Evolutionary conservation across 495 filamentous ascomycete genomes (phyloP), one percentile per base, ranked within the genome.

Genomic region (Letharia columbiana): DNA sequence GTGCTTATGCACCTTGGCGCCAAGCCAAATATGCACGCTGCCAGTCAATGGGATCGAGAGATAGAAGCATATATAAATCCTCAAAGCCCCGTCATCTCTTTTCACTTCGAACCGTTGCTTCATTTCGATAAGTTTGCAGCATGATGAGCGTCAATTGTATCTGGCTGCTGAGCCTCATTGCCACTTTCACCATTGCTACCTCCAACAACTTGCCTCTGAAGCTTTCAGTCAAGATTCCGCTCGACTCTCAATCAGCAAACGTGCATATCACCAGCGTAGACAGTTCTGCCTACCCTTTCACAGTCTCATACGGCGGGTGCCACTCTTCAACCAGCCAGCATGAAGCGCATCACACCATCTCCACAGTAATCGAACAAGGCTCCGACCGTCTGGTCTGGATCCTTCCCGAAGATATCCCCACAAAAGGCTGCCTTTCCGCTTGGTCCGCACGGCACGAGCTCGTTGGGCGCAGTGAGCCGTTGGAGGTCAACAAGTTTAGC

Each of bases 391-490:
- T 85, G 13, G 80, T 86, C 23, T 86, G 84, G 84, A 62, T 83
- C 47, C 70, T 84, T 11, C 83, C 83, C 0, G 75, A 77, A n/a
- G 71, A 79, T 62, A 73, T 75, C 4, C 66, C 67, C 39, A 68
- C 73, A 18, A 71, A 69, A 35, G 82, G 82, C 15, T 86, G 84
- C 69, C 73, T 86, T 58, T 78, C 81, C 40, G 84, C 83, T 9
- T 86, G 78, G 80, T 71, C 75, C 67, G 68, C 70, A 7, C 65
- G 68, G 39, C 73, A 72, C 11, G 41, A 41, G 2, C 70, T 83
- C 0, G 67, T 85, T 10, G 79, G 80, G 41, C 73, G 77, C 47
- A 83, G 82, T 57, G 70, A 75, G 65, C 71, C 74, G 3, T 76
- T 83, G 60, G 62, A 69, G 6, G 42, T 77, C 4, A 57, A 67